Evolutionary conservation across 192 early-diverging fungal genomes (phyloP).

Genomic region (Funneliformis geosporum): DNA sequence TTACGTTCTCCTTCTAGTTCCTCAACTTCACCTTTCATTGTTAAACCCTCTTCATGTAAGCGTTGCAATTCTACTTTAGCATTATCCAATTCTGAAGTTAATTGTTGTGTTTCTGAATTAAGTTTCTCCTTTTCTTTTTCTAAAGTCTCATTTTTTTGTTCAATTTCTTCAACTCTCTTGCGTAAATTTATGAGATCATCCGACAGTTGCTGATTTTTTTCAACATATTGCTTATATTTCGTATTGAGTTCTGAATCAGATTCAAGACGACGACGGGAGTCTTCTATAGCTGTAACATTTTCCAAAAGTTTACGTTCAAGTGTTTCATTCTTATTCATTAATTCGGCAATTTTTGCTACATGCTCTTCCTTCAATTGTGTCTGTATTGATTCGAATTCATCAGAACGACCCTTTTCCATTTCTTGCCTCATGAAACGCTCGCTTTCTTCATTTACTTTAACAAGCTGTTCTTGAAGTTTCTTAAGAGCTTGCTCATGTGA

Average conservation of each 20-base stretch:
- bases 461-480: constrained; percentile 7
- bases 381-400: background rate
- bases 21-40: background rate
- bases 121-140: background rate
- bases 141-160: background rate
- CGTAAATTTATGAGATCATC: background rate
- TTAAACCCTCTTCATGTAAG: background rate
- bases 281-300: constrained; percentile 4
- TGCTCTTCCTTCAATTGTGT: background rate
- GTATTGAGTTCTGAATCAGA: background rate
- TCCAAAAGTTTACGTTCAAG: background rate
- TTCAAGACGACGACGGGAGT: background rate
- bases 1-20: constrained; percentile 10
- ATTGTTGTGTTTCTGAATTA: background rate
- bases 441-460: background rate
- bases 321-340: background rate
- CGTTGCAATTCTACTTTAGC: background rate
- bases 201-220: background rate
- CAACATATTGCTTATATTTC: background rate
- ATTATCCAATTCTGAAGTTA: background rate
- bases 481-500: background rate
- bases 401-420: background rate
- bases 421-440: background rate
- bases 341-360: background rate
- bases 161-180: constrained; percentile 1